Conservation (phyloP, 768 basidiomycete genomes). For the Tricholoma furcatifolium region DNA sequence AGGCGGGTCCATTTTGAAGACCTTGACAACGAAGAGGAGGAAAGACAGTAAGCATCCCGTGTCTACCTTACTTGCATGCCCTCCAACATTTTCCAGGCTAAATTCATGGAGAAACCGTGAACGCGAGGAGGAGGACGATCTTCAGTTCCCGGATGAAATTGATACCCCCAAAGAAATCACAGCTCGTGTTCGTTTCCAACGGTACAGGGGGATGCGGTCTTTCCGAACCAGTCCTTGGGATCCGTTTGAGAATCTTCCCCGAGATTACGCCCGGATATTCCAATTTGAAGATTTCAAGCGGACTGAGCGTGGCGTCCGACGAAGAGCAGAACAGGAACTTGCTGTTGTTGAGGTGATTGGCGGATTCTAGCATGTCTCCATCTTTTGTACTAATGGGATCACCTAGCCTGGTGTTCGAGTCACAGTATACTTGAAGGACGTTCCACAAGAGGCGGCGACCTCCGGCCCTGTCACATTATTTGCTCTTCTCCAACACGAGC, state of each 20-base stretch:
- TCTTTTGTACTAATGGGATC: neutral
- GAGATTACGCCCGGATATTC: conserved; percentile 94
- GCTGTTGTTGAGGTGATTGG: conserved; percentile 61
- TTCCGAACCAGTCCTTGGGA: conserved; percentile 98
- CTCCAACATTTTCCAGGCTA: conserved; percentile 43
- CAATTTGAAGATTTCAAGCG: conserved; percentile 94
- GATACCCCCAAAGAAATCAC: conserved; percentile 88
- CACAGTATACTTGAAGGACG: conserved; percentile 71
- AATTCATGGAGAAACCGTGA: conserved; percentile 67
- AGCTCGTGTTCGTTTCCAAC: conserved; percentile 82
- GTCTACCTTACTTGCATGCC: neutral
- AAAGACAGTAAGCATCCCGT: conserved; percentile 65
- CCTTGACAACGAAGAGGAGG: conserved; percentile 82
- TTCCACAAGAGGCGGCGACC: conserved; percentile 59
- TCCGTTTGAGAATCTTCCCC: conserved; percentile 91
- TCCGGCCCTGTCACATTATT: conserved; percentile 64
- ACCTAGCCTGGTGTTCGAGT: conserved; percentile 79
- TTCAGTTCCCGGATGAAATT: conserved; percentile 93
- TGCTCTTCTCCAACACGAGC: conserved; percentile 89
- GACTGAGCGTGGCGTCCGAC: conserved; percentile 70
- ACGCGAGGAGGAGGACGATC: conserved; percentile 77
- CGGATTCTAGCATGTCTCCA: neutral
- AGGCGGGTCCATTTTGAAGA: conserved; percentile 68
- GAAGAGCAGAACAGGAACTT: conserved; percentile 62
- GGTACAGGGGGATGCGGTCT: conserved; percentile 87